A percentile compares a stretch with the other conserved stretches of the same genome.
Evolutionary conservation across 2,329 filamentous ascomycete genomes (phyloP).

Genomic region (Fusarium verrucosum): DNA sequence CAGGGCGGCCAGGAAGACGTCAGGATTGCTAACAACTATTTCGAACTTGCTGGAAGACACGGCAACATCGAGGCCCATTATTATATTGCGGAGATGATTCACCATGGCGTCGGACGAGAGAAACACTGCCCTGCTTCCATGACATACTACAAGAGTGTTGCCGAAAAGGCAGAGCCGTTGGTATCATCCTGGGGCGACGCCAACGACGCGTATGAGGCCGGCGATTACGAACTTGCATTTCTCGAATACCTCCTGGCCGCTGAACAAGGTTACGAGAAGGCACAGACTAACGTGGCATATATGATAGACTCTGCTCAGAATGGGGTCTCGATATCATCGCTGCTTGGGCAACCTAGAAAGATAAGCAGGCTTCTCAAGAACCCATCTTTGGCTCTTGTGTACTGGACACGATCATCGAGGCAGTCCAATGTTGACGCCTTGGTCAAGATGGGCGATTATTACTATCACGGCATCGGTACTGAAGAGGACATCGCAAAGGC

Average conservation of each 20-base stretch:
- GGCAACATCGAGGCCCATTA: constrained; percentile 90
- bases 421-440: constrained; percentile 93
- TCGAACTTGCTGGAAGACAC: constrained; percentile 84
- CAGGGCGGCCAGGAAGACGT: constrained; percentile 77
- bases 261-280: constrained; percentile 90
- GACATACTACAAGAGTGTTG: constrained; percentile 83
- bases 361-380: constrained; percentile 58
- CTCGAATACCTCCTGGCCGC: constrained; percentile 86
- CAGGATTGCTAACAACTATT: constrained; percentile 82
- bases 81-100: constrained; percentile 87
- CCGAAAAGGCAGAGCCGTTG: constrained; percentile 75
- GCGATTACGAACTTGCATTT: constrained; percentile 81
- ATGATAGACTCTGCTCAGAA: constrained; percentile 80
- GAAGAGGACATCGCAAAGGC: constrained; percentile 81
- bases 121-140: constrained; percentile 80
- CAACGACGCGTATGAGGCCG: constrained; percentile 81
- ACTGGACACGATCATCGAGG: constrained; percentile 94
- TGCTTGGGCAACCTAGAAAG: constrained; percentile 57
- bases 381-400: constrained; percentile 77
- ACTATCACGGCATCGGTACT: constrained; percentile 82
- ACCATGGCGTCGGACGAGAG: constrained; percentile 82
- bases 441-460: constrained; percentile 99
- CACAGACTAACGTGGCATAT: constrained; percentile 89
- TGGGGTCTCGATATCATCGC: constrained; percentile 48
- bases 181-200: constrained; percentile 85